Base-by-base conservation (phyloP, 73 alveolate genomes). In the Halteria grandinella region DNA sequence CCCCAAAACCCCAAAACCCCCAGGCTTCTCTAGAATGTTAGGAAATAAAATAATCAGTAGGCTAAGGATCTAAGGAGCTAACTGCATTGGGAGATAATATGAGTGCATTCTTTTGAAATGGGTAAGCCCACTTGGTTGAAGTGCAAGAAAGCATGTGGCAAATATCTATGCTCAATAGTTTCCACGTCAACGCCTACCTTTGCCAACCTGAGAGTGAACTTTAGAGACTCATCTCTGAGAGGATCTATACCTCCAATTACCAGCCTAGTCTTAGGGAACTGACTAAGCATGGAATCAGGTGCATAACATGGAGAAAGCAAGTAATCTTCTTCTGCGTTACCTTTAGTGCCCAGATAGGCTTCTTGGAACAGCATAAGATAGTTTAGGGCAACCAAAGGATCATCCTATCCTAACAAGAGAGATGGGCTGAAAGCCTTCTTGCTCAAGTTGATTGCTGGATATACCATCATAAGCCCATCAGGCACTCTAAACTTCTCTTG, bases 401-500 rank as follows among this genome's bases (percentile, higher is more conserved):
- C 86, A 55, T 74, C 86, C 1, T 55, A 14, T 1, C 64, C 29
- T 0, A 55, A 12, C 1, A 74, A 29, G 1, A 50, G 12, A 4
- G 78, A 55, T 10, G 86, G 86, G 39, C 7, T 33, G 69, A 74
- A 74, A n/a, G 55, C 4, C 43, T 74, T 74, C 4, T 40, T 54
- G 48, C 41, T 66, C 3, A 55, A 24, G 52, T 24, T 40, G n/a
- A 74, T 20, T 12, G 86, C 77, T 6, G 91, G 91, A 45, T 81
- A 81, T n/a, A 45, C 55, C 34, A 72, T 15, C 15, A 81, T 31
- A 0, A 62, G 47, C 57, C 92, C 95, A 90, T 93, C 94, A 15
- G 99, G 99, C 34, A 89, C 63, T 74, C 89, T 75, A 39, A 96
- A 79, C 7, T 93, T 91, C 63, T 78, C 83, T 45, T 83, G 75